Evolutionary conservation across 768 basidiomycete genomes (phyloP).

Genomic region (Xerocomus potaroensis): DNA sequence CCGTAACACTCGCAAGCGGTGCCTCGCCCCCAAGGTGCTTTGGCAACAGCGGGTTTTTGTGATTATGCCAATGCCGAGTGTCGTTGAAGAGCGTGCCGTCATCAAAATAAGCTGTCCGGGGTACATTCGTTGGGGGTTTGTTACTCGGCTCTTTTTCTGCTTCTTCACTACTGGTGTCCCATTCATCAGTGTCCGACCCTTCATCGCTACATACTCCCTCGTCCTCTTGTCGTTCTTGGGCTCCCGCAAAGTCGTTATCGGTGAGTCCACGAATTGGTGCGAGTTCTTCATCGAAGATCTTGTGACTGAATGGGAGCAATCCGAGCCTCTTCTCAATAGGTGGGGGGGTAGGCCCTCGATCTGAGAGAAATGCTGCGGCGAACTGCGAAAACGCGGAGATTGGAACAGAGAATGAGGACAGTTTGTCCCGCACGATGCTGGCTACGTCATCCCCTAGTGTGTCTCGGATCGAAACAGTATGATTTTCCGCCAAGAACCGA

Average conservation of each 20-base stretch:
- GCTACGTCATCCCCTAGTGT: slow-evolving; percentile 30
- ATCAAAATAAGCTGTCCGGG: slow-evolving; percentile 27
- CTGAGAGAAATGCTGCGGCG: slow-evolving; percentile 17
- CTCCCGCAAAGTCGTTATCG: background rate
- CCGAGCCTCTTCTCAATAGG: background rate
- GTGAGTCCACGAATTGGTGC: slow-evolving; percentile 27
- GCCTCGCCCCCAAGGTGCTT: slow-evolving; percentile 49
- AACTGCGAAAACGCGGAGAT: slow-evolving; percentile 19
- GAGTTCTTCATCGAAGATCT: slow-evolving; percentile 40
- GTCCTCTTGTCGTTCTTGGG: slow-evolving; percentile 11
- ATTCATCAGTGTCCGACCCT: slow-evolving; percentile 16
- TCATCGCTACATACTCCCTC: slow-evolving; percentile 16
- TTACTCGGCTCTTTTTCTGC: slow-evolving; percentile 1
- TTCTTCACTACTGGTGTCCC: slow-evolving; percentile 19
- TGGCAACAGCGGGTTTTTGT: slow-evolving; percentile 45
- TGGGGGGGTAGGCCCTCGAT: background rate
- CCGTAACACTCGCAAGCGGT: slow-evolving; percentile 26
- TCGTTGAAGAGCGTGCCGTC: slow-evolving; percentile 46
- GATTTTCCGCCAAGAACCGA: slow-evolving; percentile 30
- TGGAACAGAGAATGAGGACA: slow-evolving; percentile 16
- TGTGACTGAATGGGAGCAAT: slow-evolving; percentile 40
- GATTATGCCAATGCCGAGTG: slow-evolving; percentile 58
- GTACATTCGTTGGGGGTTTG: background rate
- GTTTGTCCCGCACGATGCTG: slow-evolving; percentile 20
- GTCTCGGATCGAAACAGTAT: slow-evolving; percentile 16